Evolutionary conservation across 2,329 filamentous ascomycete species (phyloP).

Genomic region (Lasiodiplodia sp.): DNA sequence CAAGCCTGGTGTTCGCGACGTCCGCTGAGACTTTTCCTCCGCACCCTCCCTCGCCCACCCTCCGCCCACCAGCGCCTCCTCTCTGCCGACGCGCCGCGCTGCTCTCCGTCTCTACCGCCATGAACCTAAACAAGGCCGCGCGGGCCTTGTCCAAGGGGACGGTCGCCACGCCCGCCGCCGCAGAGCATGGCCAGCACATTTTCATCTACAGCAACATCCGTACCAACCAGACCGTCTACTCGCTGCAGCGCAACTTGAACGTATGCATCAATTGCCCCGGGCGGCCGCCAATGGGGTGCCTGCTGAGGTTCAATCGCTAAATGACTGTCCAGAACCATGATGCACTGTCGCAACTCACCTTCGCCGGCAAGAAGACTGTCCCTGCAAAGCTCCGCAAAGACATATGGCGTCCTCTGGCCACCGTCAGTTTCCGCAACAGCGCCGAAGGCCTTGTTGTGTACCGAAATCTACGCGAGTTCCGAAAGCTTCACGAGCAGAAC

Average conservation of each 20-base stretch:
- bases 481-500: conserved; percentile 63
- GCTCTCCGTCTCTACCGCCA: background rate
- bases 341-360: conserved; percentile 63
- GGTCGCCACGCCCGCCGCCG: background rate
- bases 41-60: background rate
- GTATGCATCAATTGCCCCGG: conserved; percentile 47
- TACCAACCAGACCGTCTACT: conserved; percentile 71
- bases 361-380: conserved; percentile 69
- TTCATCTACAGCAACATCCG: conserved; percentile 68
- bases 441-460: conserved; percentile 62
- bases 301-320: conserved; percentile 5
- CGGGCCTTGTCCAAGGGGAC: background rate
- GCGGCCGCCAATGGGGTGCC: background rate
- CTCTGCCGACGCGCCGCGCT: background rate
- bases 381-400: conserved; percentile 66
- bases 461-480: conserved; percentile 66
- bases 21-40: conserved; percentile 20
- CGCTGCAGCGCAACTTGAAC: conserved; percentile 62
- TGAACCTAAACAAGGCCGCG: background rate
- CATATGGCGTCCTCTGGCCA: conserved; percentile 67
- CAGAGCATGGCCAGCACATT: conserved; percentile 56
- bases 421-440: conserved; percentile 61
- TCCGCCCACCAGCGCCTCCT: background rate
- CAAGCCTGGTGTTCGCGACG: conserved; percentile 20
- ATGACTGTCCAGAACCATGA: background rate